phyloP scores from a whole-genome alignment of 805 yeast species.

The Starmerella apicola region DNA sequence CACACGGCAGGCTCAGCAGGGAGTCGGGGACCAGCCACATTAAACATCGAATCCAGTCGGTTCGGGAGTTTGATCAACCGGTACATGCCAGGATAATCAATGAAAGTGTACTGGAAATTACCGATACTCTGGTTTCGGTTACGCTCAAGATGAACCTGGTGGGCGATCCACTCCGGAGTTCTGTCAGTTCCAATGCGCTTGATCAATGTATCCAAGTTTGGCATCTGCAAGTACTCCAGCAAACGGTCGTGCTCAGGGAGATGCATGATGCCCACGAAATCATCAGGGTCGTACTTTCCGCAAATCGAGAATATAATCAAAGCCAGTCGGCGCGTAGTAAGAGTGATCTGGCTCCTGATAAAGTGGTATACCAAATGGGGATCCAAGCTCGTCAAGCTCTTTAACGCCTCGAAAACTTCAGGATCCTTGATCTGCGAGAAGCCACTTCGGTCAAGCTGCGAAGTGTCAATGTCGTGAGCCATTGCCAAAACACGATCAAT shows the following conservation, averaged over 20 bases:
- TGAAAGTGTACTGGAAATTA: not conserved
- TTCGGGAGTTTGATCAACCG: constrained; percentile 52
- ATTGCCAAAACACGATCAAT: constrained; percentile 7
- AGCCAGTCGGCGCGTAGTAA: constrained; percentile 16
- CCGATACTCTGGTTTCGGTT: not conserved
- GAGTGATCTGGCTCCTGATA: constrained; percentile 15
- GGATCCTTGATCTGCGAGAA: constrained; percentile 1
- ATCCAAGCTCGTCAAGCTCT: constrained; percentile 8
- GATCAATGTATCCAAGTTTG: constrained; percentile 16
- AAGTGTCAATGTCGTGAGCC: not conserved
- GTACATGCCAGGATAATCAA: constrained; percentile 58
- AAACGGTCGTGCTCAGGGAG: constrained; percentile 21
- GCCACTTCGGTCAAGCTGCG: not conserved
- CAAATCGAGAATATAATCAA: constrained; percentile 16
- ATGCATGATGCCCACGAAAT: constrained; percentile 17
- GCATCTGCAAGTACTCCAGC: constrained; percentile 17
- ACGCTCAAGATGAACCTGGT: not conserved
- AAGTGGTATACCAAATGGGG: constrained; percentile 11
- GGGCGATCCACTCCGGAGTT: constrained; percentile 13
- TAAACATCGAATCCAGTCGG: constrained; percentile 56
- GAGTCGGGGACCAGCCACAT: constrained; percentile 23
- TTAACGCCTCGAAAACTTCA: constrained; percentile 1
- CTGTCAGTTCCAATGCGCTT: constrained; percentile 4
- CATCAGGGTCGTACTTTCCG: constrained; percentile 21
- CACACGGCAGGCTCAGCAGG: constrained; percentile 72